Base-by-base conservation (phyloP, 2,329 filamentous ascomycete species). In the Thermomyces lanuginosus region DNA sequence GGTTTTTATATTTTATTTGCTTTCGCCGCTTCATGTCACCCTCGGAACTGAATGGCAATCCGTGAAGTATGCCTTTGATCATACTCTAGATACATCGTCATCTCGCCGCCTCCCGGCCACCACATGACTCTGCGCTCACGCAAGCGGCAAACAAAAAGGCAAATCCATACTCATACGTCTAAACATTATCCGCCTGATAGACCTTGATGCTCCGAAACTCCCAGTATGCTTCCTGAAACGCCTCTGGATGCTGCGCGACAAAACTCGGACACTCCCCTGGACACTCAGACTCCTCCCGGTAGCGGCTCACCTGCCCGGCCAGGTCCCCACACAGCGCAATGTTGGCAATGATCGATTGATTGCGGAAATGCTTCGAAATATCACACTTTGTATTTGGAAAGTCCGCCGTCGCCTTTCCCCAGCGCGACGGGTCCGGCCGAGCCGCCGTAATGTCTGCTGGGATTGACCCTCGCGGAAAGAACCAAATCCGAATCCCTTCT, bases 301-400 rank as follows among this genome's bases (percentile, higher is more conserved):
- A 56, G 24, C 43, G 45, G 27, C 41, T 38, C 4, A 32, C 25
- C 20, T 42, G 34, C 1, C 44, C 61, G 3, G 63, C 64, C 36
- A 67, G 56, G 21, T 63, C 46, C 1, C 72, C 73, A 36, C 72
- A 77, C 5, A 77, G 49, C 43, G 72, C 66, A 35, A 76, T 75
- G 39, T 77, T 75, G 21, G 62, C 62, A 35, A 76, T 61, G 37
- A 77, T 76, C 36, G 67, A 72, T 44, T 73, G 64, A 40, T 76
- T 77, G 28, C 49, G 56, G 45, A 77, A 76, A 40, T 75, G 69
- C 3, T 51, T 55, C 4, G 48, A 45, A 26, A 76, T 67, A 32
- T 71, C 53, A 49, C 72, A 77, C 23, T 64, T 46, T 0, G 72
- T 76, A 37, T 54, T 60, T 8, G 73, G 73, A 44, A 76, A 76